phyloP scores from a whole-genome alignment of 2,329 filamentous ascomycete genomes.

The Domatiomyces globalis region DNA sequence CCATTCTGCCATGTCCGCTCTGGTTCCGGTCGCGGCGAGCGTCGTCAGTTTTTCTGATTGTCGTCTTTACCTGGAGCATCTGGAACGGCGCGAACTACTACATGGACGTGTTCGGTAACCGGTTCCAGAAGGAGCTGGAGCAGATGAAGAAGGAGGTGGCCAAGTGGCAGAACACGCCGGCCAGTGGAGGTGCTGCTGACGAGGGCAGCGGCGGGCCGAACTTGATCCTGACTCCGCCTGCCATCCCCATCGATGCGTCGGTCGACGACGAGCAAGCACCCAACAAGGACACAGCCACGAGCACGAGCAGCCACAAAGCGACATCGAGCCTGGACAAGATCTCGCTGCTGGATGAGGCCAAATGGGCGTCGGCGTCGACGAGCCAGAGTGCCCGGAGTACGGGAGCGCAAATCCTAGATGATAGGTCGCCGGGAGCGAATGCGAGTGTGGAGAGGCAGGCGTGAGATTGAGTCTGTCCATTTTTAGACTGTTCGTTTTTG shows the following conservation, averaged over 20 bases:
- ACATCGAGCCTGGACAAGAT: slow-evolving; percentile 14
- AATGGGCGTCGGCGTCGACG: background rate
- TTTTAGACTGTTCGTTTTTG: background rate
- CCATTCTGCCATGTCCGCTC: slow-evolving; percentile 84
- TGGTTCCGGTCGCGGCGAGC: slow-evolving; percentile 88
- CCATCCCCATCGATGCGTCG: slow-evolving; percentile 1
- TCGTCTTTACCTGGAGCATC: slow-evolving; percentile 86
- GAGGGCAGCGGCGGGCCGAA: background rate
- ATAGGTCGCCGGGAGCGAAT: slow-evolving; percentile 1
- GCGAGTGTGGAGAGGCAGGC: slow-evolving; percentile 1
- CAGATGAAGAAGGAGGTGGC: slow-evolving; percentile 74
- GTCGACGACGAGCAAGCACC: slow-evolving; percentile 1
- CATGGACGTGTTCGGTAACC: slow-evolving; percentile 92
- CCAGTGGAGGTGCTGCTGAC: background rate
- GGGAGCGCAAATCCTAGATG: background rate
- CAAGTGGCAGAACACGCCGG: slow-evolving; percentile 60
- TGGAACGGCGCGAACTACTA: slow-evolving; percentile 97
- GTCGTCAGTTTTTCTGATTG: slow-evolving; percentile 59
- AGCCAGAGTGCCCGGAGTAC: background rate
- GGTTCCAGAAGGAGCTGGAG: slow-evolving; percentile 93
- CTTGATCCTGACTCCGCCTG: slow-evolving; percentile 6
- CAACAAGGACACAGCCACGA: background rate
- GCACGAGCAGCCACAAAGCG: slow-evolving; percentile 3
- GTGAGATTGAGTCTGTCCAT: slow-evolving; percentile 1
- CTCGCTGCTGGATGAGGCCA: slow-evolving; percentile 13